A percentile compares a stretch with the other conserved stretches of the same genome.
phyloP scores from a whole-genome alignment of 2,329 filamentous ascomycete genomes.

The Talaromyces sp. region DNA sequence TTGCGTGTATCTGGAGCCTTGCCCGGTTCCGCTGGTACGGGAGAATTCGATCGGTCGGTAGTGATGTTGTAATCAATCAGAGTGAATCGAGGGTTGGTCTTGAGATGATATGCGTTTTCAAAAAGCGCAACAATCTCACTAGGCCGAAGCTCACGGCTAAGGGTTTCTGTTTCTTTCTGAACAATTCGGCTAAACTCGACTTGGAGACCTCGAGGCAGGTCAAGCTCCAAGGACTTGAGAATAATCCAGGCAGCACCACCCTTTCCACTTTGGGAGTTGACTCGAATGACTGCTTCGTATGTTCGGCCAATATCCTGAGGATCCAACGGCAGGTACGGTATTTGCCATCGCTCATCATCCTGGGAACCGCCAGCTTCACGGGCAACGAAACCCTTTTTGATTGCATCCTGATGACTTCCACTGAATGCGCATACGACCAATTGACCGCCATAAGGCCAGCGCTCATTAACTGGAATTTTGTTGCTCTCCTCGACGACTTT shows the following conservation, averaged over 20 bases:
- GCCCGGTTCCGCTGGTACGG: constrained; percentile 62
- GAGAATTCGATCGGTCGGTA: constrained; percentile 73
- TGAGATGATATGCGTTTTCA: constrained; percentile 79
- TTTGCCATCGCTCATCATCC: constrained; percentile 68
- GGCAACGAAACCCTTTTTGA: constrained; percentile 76
- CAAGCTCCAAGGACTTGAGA: constrained; percentile 79
- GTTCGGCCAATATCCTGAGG: constrained; percentile 89
- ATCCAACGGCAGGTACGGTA: constrained; percentile 90
- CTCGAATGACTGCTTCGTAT: constrained; percentile 97
- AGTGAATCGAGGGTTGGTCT: constrained; percentile 75
- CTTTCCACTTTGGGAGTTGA: constrained; percentile 96
- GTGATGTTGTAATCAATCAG: constrained; percentile 90
- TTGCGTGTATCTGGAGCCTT: constrained; percentile 74
- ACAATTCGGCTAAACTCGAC: constrained; percentile 86
- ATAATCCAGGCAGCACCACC: constrained; percentile 94
- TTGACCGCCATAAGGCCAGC: constrained; percentile 85
- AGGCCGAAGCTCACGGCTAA: constrained; percentile 78
- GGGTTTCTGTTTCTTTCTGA: constrained; percentile 71
- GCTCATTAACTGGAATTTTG: constrained; percentile 88
- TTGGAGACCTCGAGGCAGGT: constrained; percentile 87
- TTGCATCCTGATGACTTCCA: constrained; percentile 90
- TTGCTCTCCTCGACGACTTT: constrained; percentile 87
- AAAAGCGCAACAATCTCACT: constrained; percentile 85
- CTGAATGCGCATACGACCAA: constrained; percentile 91
- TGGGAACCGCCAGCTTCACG: constrained; percentile 59